Conservation (phyloP, 1,284 basidiomycete genomes). For the Neonothopanus nambi region DNA sequence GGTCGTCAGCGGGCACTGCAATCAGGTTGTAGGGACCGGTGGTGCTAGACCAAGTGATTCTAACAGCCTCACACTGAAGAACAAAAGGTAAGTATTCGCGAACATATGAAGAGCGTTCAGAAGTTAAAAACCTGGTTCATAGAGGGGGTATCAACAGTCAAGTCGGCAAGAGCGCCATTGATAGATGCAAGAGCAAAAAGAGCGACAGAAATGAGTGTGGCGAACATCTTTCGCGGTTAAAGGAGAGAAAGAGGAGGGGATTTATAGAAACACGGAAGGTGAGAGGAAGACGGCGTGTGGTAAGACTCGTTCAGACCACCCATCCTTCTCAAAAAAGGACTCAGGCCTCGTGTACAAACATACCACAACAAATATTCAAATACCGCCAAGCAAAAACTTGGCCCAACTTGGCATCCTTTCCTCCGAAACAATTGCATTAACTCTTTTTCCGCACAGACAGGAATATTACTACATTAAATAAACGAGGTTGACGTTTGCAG, state of each 20-base stretch:
- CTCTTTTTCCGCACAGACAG: too few relatives aligned
- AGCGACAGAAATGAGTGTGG: constrained; percentile 71
- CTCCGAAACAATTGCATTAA: too few relatives aligned
- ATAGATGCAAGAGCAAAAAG: constrained; percentile 62
- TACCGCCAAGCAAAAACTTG: too few relatives aligned
- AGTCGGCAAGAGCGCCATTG: constrained; percentile 51
- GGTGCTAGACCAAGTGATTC: constrained; percentile 55
- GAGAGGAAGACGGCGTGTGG: constrained; percentile 15
- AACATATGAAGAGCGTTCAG: background rate
- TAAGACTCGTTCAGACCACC: background rate
- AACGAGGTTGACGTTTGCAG: background rate
- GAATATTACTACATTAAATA: too few relatives aligned
- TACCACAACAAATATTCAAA: background rate
- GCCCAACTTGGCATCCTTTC: background rate
- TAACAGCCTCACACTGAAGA: constrained; percentile 52
- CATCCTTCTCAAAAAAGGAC: background rate
- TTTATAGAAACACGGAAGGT: constrained; percentile 29
- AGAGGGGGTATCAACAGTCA: constrained; percentile 51
- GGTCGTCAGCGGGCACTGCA: constrained; percentile 49
- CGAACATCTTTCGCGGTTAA: constrained; percentile 54
- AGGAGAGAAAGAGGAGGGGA: constrained; percentile 27
- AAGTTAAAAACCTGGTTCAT: constrained; percentile 50
- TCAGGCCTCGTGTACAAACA: constrained; percentile 5
- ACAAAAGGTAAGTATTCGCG: constrained; percentile 3
- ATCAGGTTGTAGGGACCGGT: constrained; percentile 59